phyloP scores from a whole-genome alignment of 2,329 filamentous ascomycete species.

The Septoria linicola region DNA sequence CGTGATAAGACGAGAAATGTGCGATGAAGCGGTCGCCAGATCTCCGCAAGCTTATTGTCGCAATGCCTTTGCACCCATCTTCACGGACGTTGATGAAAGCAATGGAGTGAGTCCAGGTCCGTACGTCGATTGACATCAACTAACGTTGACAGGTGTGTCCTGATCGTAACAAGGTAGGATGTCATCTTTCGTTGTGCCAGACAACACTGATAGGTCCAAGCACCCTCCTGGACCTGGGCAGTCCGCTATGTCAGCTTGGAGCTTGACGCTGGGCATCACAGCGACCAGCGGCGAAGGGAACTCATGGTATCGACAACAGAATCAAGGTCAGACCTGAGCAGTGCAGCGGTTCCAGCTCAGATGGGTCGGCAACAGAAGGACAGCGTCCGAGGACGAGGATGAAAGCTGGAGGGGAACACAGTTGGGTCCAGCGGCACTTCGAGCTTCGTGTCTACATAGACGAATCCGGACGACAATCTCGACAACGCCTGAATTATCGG shows the following conservation, averaged over 20 bases:
- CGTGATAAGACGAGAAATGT: conserved; percentile 18
- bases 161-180: conserved; percentile 19
- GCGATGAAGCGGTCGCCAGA: conserved; percentile 19
- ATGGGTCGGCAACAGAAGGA: neutral
- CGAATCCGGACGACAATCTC: too few species aligned
- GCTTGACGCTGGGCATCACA: conserved; percentile 14
- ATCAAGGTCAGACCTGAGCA: conserved; percentile 23
- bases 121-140: neutral
- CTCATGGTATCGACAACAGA: conserved; percentile 22
- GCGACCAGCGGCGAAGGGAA: conserved; percentile 22
- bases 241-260: conserved; percentile 15
- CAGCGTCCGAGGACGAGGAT: too few species aligned
- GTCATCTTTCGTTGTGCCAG: neutral
- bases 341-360: neutral
- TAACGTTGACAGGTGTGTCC: conserved; percentile 16
- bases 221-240: conserved; percentile 23
- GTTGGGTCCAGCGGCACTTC: too few species aligned
- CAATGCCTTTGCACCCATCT: conserved; percentile 20
- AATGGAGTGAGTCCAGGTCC: conserved; percentile 10
- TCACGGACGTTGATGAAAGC: conserved; percentile 18
- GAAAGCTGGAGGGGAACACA: too few species aligned
- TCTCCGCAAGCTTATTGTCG: conserved; percentile 17
- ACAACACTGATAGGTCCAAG: conserved; percentile 7
- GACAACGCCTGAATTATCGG: too few species aligned
- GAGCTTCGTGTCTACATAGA: too few species aligned